Base-by-base conservation (phyloP, 225 moss, liverwort and hornwort species). In the Anthoceros angustus region DNA sequence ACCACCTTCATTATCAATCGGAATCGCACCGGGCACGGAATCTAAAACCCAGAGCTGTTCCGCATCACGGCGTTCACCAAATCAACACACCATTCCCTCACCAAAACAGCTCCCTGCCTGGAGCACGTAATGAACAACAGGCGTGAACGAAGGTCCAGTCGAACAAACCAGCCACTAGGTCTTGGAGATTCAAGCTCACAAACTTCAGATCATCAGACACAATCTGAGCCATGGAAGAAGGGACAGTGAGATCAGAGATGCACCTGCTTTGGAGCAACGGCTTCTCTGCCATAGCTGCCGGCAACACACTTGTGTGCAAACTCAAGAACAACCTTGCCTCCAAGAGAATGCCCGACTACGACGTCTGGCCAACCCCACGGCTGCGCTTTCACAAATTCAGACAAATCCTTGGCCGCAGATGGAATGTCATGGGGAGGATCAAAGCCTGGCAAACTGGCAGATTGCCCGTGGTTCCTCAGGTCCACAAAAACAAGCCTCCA, bases 31-130 rank as follows among this genome's bases (percentile, higher is more conserved):
- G 68, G 72, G 83, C 49, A 86, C 75, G 74, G 94, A 88, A 81
- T 95, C 94, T 76, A 95, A 74, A 79, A 95, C 73, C 94, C 88
- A 90, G 70, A 95, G 88, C 93, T 94, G 94, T 85, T 76, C 75
- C 78, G 80, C 72, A 71, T 70, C 77, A 86, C 77, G 77, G 70
- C 65, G 68, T 85, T 77, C 76, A 84, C 77, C 69, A 66, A 72
- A 68, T 72, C 71, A 71, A 86, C 76, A 77, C 69, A 71, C 66
- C 71, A 72, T 62, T 24, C 70, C 70, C 46, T 6, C 23, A 55
- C 55, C 55, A 20, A 20, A 55, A 55, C 55, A 55, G 55, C 55
- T 55, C 55, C 1, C 55, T 55, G 55, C n/a, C 55, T 55, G 55
- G 18, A 18, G 55, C 55, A 55, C 7, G 55, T 7, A 55, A 18